Evolutionary conservation across 345 rosid species (phyloP), one percentile per base, ranked within the genome.

Genomic region (Melastoma malabathricum): DNA sequence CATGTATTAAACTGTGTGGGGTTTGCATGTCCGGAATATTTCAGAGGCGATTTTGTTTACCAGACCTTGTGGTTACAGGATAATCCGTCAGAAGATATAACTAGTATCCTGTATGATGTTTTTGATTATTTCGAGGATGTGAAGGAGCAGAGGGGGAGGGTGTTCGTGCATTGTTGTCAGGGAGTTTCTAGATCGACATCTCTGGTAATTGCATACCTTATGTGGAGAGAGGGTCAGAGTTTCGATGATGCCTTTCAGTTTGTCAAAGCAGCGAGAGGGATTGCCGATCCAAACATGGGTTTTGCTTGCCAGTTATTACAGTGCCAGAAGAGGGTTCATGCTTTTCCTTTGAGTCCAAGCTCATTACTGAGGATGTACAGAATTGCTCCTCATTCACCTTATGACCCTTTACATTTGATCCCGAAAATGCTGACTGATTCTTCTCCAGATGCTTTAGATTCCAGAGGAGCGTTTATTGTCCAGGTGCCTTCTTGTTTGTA

Each of bases 211-310:
- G 99, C 99, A 14, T 93, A 93, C 74, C 83, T 69, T 27, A 93
- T 93, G 89, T 93, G 99, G 99, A 79, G 99, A 67, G 97, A 93
- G 65, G 99, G 97, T 55, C 97, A 78, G 82, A 88, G 86, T 72
- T 93, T 88, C 53, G 99, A 93, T 54, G 99, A 85, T 68, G 99
- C 99, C 22, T 88, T 93, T 72, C 95, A 79, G 73, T 81, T 81
- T 48, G 99, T 93, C 47, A 93, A 93, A 78, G 84, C 88, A 18
- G 97, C 97, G 0, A 79, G 99, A 69, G 90, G 94, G 54, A 93
- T 93, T 55, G 97, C 97, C 49, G 99, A 93, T 68, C 99, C 97
- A 22, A 93, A 93, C 63, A 85, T 93, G 99, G 99, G 99, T 43
- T 93, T 93, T 63, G 97, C 99, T 57, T 93, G 97, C 74, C 99